These are phyloP conservation scores for Solanum aculeatissimum DNA, from an alignment of 305 asterid species.

Conservation along the genomic window DNA sequence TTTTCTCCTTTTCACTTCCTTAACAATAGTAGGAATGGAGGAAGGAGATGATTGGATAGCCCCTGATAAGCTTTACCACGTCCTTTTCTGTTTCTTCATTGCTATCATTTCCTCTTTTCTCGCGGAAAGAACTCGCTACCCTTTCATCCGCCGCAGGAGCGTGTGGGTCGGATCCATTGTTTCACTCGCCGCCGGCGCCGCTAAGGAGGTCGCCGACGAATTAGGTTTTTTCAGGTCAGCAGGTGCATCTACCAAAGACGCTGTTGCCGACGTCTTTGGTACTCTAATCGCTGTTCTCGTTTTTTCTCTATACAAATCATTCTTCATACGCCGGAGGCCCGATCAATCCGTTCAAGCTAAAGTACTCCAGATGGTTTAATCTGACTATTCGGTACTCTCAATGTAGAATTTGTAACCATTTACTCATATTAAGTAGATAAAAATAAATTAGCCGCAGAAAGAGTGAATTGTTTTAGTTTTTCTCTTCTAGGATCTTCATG, in stretches of 20 bases:
- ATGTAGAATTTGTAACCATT: neutral
- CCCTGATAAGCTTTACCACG: conserved; percentile 56
- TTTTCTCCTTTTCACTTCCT: neutral
- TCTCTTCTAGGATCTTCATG: neutral
- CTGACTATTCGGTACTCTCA: neutral
- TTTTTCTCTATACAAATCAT: conserved; percentile 18
- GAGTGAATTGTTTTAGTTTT: neutral
- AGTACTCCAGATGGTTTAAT: conserved; percentile 47
- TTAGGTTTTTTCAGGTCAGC: conserved; percentile 69
- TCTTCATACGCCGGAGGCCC: conserved; percentile 7
- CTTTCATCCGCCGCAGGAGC: conserved; percentile 54
- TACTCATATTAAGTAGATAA: neutral
- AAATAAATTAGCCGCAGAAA: neutral
- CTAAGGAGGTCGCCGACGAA: conserved; percentile 81
- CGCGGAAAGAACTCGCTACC: conserved; percentile 32
- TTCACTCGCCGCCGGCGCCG: conserved; percentile 61
- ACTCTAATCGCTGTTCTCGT: conserved; percentile 39
- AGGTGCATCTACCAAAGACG: conserved; percentile 79
- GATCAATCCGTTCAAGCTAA: conserved; percentile 12
- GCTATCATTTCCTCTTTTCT: conserved; percentile 34
- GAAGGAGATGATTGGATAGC: conserved; percentile 82
- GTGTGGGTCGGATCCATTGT: conserved; percentile 62
- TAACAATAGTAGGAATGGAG: conserved; percentile 27
- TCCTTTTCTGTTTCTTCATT: conserved; percentile 62
- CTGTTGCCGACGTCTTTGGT: conserved; percentile 53